phyloP scores from a whole-genome alignment of 2,329 filamentous ascomycete genomes.

The Didymella arachidicola region DNA sequence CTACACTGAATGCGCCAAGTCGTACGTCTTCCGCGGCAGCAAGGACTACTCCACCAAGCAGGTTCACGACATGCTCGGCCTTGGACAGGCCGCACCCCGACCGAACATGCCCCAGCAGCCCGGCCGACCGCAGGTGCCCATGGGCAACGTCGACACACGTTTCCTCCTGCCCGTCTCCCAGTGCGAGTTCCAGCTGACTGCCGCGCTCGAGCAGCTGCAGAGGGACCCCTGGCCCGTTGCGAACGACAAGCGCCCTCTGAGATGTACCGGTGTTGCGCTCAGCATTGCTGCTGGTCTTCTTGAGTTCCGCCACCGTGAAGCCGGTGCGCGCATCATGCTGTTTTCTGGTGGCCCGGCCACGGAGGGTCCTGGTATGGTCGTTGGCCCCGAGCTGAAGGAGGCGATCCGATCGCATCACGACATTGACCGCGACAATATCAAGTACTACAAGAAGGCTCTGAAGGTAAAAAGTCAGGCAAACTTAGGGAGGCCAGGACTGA shows the following conservation, averaged over 20 bases:
- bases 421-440: slow-evolving; percentile 98
- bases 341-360: slow-evolving; percentile 95
- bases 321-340: slow-evolving; percentile 94
- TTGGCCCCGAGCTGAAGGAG: slow-evolving; percentile 92
- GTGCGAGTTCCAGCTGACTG: slow-evolving; percentile 96
- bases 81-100: slow-evolving; percentile 75
- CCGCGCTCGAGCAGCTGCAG: slow-evolving; percentile 92
- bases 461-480: slow-evolving; percentile 66
- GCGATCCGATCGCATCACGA: slow-evolving; percentile 98
- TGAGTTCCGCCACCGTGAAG: slow-evolving; percentile 94
- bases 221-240: slow-evolving; percentile 98
- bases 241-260: slow-evolving; percentile 86
- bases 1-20: slow-evolving; percentile 97
- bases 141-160: slow-evolving; percentile 81
- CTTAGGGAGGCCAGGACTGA: not conserved
- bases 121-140: slow-evolving; percentile 72
- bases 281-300: slow-evolving; percentile 92
- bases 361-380: slow-evolving; percentile 95
- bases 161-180: slow-evolving; percentile 95
- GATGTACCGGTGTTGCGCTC: slow-evolving; percentile 95
- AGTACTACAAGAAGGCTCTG: slow-evolving; percentile 98
- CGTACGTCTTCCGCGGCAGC: slow-evolving; percentile 96
- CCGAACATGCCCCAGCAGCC: slow-evolving; percentile 74
- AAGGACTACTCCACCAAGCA: slow-evolving; percentile 99
- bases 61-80: slow-evolving; percentile 98